phyloP scores from a whole-genome alignment of 805 yeast genomes.

The Candida ovalis region DNA sequence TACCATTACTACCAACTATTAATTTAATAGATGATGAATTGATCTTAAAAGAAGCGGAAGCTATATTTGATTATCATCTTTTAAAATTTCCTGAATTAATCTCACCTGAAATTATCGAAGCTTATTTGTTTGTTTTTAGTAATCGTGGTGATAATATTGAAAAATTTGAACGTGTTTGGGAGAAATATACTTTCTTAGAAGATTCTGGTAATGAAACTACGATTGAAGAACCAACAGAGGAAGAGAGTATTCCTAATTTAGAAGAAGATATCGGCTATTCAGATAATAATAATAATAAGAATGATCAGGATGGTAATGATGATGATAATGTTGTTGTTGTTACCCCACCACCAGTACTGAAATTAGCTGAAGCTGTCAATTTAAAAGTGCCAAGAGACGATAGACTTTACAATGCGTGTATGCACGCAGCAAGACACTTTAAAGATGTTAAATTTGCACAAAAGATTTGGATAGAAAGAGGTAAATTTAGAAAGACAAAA shows the following conservation, averaged over 20 bases:
- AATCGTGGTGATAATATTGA: constrained; percentile 31
- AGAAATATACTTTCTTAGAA: constrained; percentile 34
- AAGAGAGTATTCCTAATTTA: constrained; percentile 3
- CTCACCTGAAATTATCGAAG: constrained; percentile 39
- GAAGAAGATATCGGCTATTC: background rate
- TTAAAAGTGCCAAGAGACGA: constrained; percentile 40
- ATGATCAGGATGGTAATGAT: background rate
- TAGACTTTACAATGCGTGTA: constrained; percentile 53
- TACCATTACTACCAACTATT: constrained; percentile 63
- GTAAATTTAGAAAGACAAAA: constrained; percentile 55
- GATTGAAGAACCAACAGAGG: constrained; percentile 17
- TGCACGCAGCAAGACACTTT: constrained; percentile 61
- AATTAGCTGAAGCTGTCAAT: constrained; percentile 3
- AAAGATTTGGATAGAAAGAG: constrained; percentile 75
- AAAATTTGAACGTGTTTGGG: constrained; percentile 34
- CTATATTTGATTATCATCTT: constrained; percentile 60
- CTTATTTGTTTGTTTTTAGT: constrained; percentile 48
- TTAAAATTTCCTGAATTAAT: constrained; percentile 41
- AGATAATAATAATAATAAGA: no score
- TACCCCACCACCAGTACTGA: constrained; percentile 11
- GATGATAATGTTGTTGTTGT: background rate
- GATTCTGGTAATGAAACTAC: constrained; percentile 19
- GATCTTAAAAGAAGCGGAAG: constrained; percentile 70
- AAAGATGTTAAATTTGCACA: constrained; percentile 57
- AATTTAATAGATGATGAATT: constrained; percentile 31